Percentiles rank a stretch among this genome's conserved stretches.
These are phyloP conservation scores for Phaffia tasmanica DNA, from an alignment of 768 basidiomycete genomes.

Conservation along the genomic window DNA sequence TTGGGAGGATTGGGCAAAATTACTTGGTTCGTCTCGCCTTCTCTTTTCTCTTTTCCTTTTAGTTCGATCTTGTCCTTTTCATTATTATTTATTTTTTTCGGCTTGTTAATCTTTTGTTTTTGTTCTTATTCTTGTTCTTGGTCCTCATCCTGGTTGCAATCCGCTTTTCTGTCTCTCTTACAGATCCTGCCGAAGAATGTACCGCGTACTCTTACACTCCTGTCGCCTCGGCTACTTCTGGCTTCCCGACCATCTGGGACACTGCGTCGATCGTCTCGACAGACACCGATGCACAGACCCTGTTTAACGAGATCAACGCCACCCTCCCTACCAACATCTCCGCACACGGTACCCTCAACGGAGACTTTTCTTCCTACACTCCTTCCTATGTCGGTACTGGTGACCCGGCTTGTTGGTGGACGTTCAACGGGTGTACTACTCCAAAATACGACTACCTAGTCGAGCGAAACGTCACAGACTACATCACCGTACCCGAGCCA, in stretches of 20 bases:
- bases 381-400: slow-evolving; percentile 28
- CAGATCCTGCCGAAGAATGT: slow-evolving; percentile 34
- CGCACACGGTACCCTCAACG: slow-evolving; percentile 34
- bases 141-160: background rate
- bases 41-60: background rate
- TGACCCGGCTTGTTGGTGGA: slow-evolving; percentile 42
- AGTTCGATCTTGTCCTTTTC: background rate
- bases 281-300: slow-evolving; percentile 33
- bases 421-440: slow-evolving; percentile 25
- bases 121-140: background rate
- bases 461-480: slow-evolving; percentile 33
- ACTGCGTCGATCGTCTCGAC: slow-evolving; percentile 33
- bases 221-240: slow-evolving; percentile 26
- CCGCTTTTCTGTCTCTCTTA: background rate
- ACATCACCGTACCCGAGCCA: slow-evolving; percentile 35
- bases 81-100: no score
- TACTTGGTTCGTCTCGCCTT: background rate
- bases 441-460: slow-evolving; percentile 33
- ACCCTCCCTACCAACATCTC: slow-evolving; percentile 31
- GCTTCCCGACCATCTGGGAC: slow-evolving; percentile 35
- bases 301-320: slow-evolving; percentile 35
- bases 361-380: slow-evolving; percentile 33
- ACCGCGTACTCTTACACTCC: slow-evolving; percentile 35
- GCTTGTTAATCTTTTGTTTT: background rate
- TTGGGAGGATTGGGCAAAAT: slow-evolving; percentile 7